These are phyloP conservation scores for Naganishia sp. DNA, from an alignment of 1,284 basidiomycete genomes.

Conservation along the genomic window DNA sequence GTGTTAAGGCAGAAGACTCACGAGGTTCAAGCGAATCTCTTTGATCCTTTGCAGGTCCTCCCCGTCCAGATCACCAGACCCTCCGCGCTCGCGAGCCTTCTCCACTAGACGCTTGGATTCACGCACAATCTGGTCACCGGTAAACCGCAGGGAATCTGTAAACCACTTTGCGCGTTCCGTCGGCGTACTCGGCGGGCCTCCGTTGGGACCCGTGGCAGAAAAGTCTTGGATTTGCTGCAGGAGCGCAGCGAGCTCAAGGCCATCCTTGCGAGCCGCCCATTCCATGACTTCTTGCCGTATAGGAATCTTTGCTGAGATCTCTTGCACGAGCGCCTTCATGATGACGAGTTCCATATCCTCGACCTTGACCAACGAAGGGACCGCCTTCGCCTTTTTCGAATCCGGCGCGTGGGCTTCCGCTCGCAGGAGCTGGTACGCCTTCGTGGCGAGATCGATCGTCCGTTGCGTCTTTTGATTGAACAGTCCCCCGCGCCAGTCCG, in stretches of 20 bases:
- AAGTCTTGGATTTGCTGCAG: constrained; percentile 29
- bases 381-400: not conserved
- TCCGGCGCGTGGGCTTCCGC: not conserved
- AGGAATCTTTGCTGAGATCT: constrained; percentile 21
- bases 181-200: constrained; percentile 27
- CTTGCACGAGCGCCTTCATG: constrained; percentile 22
- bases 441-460: constrained; percentile 18
- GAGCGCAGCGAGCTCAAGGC: constrained; percentile 31
- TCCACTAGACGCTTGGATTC: constrained; percentile 22
- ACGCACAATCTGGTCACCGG: constrained; percentile 29
- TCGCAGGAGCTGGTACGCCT: constrained; percentile 11
- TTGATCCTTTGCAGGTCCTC: constrained; percentile 18
- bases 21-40: constrained; percentile 30
- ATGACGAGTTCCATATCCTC: constrained; percentile 16
- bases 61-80: not conserved
- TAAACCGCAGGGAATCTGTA: constrained; percentile 16
- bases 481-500: constrained; percentile 24
- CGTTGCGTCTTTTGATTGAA: constrained; percentile 9
- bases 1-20: not conserved
- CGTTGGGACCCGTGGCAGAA: constrained; percentile 10
- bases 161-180: constrained; percentile 30
- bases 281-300: constrained; percentile 21
- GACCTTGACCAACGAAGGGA: not conserved
- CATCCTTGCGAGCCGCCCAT: constrained; percentile 26
- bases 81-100: constrained; percentile 4